These are phyloP conservation scores for Globisporangium barbulae DNA, from an alignment of 352 stramenopile genomes.

Conservation along the genomic window DNA sequence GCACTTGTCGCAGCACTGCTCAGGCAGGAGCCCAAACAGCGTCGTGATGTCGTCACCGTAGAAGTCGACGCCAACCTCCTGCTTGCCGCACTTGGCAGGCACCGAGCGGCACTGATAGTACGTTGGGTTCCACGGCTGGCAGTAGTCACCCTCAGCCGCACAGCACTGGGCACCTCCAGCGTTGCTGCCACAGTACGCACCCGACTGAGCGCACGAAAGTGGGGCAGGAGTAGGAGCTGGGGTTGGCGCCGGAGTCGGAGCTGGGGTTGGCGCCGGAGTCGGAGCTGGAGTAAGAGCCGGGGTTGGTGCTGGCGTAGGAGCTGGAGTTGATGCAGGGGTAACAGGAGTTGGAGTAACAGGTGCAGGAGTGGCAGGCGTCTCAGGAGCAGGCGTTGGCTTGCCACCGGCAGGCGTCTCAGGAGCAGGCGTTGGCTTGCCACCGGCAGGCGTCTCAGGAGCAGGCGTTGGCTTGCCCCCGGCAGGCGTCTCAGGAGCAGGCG, in stretches of 20 bases:
- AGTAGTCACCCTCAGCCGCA: constrained; percentile 14
- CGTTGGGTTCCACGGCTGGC: constrained; percentile 26
- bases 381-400: neutral
- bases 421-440: no score
- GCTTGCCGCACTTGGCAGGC: neutral
- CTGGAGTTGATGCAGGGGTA: constrained; percentile 10
- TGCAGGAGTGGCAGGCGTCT: neutral
- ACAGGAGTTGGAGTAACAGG: no score
- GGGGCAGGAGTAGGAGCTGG: neutral
- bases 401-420: no score
- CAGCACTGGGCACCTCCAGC: constrained; percentile 2
- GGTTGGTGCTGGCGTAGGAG: no score
- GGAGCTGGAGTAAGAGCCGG: no score
- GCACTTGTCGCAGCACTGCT: constrained; percentile 1
- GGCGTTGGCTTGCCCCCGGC: no score
- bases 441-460: no score
- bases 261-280: no score
- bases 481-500: no score
- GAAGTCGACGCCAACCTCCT: neutral
- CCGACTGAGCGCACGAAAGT: neutral
- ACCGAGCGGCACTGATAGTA: constrained; percentile 29
- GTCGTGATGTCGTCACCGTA: neutral
- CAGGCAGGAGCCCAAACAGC: neutral
- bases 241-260: neutral
- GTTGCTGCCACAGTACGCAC: neutral